Conservation (phyloP, 1,284 basidiomycete genomes). For the Serendipita sp. region DNA sequence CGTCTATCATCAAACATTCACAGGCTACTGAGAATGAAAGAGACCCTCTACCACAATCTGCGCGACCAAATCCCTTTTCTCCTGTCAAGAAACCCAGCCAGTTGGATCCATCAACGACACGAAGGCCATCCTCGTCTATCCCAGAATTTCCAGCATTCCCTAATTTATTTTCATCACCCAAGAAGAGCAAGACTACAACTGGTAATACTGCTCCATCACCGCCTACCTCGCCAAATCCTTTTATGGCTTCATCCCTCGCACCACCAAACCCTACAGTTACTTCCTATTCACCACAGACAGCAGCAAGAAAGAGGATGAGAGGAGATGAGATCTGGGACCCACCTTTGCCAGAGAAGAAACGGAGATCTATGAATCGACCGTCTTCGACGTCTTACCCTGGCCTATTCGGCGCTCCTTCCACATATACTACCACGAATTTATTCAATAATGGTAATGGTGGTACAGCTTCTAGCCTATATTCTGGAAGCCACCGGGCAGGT, state of each 20-base stretch:
- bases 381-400: neutral
- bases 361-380: constrained; percentile 33
- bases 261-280: constrained; percentile 16
- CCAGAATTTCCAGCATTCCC: constrained; percentile 14
- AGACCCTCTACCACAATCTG: constrained; percentile 34
- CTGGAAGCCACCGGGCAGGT: neutral
- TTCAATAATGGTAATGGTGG: neutral
- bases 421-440: neutral
- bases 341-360: constrained; percentile 24
- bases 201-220: constrained; percentile 16
- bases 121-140: constrained; percentile 5
- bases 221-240: constrained; percentile 27
- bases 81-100: constrained; percentile 40
- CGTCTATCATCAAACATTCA: constrained; percentile 23
- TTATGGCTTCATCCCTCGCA: constrained; percentile 19
- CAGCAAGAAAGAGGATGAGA: neutral
- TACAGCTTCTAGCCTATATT: neutral
- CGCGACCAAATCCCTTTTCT: constrained; percentile 61
- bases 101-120: constrained; percentile 12
- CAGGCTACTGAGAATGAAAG: constrained; percentile 24
- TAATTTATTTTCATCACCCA: constrained; percentile 44
- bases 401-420: neutral
- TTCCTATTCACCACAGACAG: constrained; percentile 16
- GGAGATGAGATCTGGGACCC: neutral
- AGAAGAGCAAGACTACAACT: constrained; percentile 26